Conservation (phyloP, 2,329 filamentous ascomycete species). For the Penicillium expansum region DNA sequence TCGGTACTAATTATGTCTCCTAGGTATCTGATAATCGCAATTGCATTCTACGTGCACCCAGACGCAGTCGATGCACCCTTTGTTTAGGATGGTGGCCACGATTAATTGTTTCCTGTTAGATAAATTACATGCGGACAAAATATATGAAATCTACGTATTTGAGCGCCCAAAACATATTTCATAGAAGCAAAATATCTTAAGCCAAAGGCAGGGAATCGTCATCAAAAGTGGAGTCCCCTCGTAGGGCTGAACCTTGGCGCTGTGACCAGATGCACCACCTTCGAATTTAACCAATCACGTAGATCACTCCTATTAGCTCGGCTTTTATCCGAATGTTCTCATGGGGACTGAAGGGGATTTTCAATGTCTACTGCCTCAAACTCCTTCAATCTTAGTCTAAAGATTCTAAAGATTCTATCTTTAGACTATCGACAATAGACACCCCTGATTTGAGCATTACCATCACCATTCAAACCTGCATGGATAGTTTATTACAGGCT, state of each 20-base stretch:
- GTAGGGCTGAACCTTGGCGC: constrained; percentile 10
- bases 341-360: too few relatives aligned
- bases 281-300: not conserved
- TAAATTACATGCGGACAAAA: not conserved
- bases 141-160: not conserved
- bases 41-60: constrained; percentile 20
- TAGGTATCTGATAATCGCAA: constrained; percentile 21
- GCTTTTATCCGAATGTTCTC: not conserved
- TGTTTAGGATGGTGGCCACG: not conserved
- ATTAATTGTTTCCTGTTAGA: not conserved
- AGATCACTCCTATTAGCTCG: not conserved
- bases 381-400: too few relatives aligned
- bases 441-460: not conserved
- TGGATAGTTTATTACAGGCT: not conserved
- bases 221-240: not conserved
- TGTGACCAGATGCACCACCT: not conserved
- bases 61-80: constrained; percentile 5
- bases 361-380: not conserved
- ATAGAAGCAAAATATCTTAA: not conserved
- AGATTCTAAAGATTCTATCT: too few relatives aligned
- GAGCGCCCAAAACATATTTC: too few relatives aligned
- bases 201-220: not conserved
- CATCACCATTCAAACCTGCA: too few relatives aligned
- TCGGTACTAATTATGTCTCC: not conserved
- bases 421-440: too few relatives aligned